Evolutionary conservation across 345 rosid genomes (phyloP).

Genomic region (Bruguiera gymnorhiza): DNA sequence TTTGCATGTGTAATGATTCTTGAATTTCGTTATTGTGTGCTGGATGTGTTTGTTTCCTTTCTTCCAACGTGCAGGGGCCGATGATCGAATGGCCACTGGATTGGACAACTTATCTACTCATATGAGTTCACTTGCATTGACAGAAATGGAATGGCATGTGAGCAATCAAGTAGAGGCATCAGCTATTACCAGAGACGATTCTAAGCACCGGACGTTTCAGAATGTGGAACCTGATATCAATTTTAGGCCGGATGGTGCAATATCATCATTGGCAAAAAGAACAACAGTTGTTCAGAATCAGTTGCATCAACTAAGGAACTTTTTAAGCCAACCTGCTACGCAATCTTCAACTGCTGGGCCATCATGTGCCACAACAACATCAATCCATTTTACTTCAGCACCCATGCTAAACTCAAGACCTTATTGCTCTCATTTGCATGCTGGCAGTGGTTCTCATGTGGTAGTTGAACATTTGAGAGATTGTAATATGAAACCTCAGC

Average conservation of each 20-base stretch:
- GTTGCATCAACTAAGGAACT: slow-evolving; percentile 61
- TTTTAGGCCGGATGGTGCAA: slow-evolving; percentile 49
- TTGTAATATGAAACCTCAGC: slow-evolving; percentile 32
- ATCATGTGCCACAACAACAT: slow-evolving; percentile 78
- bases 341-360: slow-evolving; percentile 67
- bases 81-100: slow-evolving; percentile 48
- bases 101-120: slow-evolving; percentile 52
- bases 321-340: slow-evolving; percentile 70
- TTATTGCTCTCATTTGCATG: slow-evolving; percentile 48
- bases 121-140: slow-evolving; percentile 61
- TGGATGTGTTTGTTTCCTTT: slow-evolving; percentile 26
- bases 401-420: slow-evolving; percentile 70
- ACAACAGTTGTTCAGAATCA: slow-evolving; percentile 55
- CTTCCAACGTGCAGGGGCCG: slow-evolving; percentile 49
- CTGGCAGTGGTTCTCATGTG: slow-evolving; percentile 37
- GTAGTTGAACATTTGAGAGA: slow-evolving; percentile 39
- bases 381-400: slow-evolving; percentile 74
- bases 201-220: slow-evolving; percentile 43
- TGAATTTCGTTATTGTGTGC: slow-evolving; percentile 30
- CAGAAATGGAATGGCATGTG: slow-evolving; percentile 85
- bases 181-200: slow-evolving; percentile 37
- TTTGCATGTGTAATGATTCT: slow-evolving; percentile 10
- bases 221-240: slow-evolving; percentile 43
- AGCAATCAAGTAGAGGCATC: slow-evolving; percentile 52
- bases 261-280: slow-evolving; percentile 46